Evolutionary conservation across 768 basidiomycete species (phyloP).

Genomic region (Mycena olivaceomarginata): DNA sequence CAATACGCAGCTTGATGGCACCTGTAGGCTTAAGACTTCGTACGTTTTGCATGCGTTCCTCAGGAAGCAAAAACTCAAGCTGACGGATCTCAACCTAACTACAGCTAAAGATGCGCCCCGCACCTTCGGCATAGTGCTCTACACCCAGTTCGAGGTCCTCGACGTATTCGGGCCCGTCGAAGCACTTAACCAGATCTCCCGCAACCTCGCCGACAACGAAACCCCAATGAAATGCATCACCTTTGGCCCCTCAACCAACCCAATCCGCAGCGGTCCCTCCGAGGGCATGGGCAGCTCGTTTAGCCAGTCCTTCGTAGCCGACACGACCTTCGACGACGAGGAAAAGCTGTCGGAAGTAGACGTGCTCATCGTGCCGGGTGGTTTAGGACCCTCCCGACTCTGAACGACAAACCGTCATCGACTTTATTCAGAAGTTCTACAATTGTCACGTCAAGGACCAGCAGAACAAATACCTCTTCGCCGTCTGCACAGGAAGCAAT

Average conservation of each 20-base stretch:
- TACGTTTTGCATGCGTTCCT: constrained; percentile 29
- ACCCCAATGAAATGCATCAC: constrained; percentile 30
- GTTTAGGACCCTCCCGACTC: constrained; percentile 28
- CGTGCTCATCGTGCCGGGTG: constrained; percentile 34
- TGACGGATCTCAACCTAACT: constrained; percentile 30
- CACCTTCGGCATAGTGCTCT: constrained; percentile 31
- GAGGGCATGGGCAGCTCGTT: constrained; percentile 24
- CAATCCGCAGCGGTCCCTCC: constrained; percentile 21
- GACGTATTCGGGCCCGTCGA: constrained; percentile 34
- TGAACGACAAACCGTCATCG: constrained; percentile 31
- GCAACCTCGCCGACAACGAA: constrained; percentile 23
- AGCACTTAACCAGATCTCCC: constrained; percentile 32
- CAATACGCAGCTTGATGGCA: constrained; percentile 4
- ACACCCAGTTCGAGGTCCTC: constrained; percentile 32
- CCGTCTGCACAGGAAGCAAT: constrained; percentile 30
- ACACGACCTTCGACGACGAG: constrained; percentile 18
- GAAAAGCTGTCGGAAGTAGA: constrained; percentile 26
- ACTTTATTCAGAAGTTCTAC: constrained; percentile 29
- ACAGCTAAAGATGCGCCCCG: constrained; percentile 10
- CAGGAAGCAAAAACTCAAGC: constrained; percentile 27
- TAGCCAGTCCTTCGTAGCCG: constrained; percentile 30
- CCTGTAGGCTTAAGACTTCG: constrained; percentile 15
- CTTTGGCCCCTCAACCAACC: constrained; percentile 23
- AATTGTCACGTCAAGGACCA: neutral
- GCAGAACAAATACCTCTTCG: constrained; percentile 27